Percentiles rank a stretch among this genome's conserved stretches.
Conservation (phyloP, 768 basidiomycete genomes). For the Melanogaster broomeanus region DNA sequence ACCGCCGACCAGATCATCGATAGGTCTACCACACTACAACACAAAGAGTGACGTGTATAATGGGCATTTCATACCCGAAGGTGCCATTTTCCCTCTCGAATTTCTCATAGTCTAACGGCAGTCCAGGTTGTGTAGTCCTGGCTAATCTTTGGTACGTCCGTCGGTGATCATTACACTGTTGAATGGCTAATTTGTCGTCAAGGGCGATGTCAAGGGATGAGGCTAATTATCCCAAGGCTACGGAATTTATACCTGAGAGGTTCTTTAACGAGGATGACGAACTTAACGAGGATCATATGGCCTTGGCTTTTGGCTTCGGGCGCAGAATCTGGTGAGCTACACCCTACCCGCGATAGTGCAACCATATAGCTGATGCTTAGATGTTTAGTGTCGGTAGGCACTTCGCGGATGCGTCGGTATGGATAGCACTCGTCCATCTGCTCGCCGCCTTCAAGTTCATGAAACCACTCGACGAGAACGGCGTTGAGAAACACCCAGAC, state of each 20-base stretch:
- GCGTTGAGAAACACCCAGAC: conserved; percentile 23
- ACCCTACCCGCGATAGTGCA: not conserved
- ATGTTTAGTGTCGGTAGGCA: conserved; percentile 26
- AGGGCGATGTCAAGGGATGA: conserved; percentile 34
- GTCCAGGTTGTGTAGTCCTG: conserved; percentile 29
- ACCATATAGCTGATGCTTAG: conserved; percentile 1
- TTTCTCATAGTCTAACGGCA: conserved; percentile 11
- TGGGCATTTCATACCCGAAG: conserved; percentile 28
- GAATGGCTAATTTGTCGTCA: conserved; percentile 5
- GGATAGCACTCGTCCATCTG: conserved; percentile 32
- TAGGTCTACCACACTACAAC: conserved; percentile 32
- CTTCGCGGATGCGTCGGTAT: conserved; percentile 34
- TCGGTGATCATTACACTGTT: not conserved
- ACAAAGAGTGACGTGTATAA: conserved; percentile 25
- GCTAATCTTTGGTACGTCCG: conserved; percentile 29
- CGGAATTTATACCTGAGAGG: conserved; percentile 31
- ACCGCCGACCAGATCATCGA: not conserved
- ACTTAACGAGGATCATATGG: conserved; percentile 24
- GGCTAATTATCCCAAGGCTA: conserved; percentile 24
- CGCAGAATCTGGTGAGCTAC: conserved; percentile 27
- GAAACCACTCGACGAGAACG: conserved; percentile 29
- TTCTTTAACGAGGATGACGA: conserved; percentile 24
- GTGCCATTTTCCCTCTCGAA: conserved; percentile 1
- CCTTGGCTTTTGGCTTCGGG: conserved; percentile 30
- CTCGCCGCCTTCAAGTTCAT: conserved; percentile 31